Conservation (phyloP, 495 filamentous ascomycete species). For the Friedmanniomyces simplex region DNA sequence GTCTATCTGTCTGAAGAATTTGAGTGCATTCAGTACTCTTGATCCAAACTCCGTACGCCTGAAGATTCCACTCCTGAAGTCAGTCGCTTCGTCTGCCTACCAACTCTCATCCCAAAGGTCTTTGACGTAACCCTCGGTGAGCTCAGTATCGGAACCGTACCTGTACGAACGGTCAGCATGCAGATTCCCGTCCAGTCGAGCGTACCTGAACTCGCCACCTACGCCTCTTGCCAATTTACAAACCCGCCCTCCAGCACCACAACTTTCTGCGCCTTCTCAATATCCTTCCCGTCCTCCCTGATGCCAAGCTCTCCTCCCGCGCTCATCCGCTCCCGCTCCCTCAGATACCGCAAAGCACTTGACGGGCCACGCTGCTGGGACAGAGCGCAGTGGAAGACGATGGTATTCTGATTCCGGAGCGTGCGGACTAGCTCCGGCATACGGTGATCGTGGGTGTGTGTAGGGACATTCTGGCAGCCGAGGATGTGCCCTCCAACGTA, state of each 20-base stretch:
- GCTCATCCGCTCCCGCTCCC: conserved; percentile 46
- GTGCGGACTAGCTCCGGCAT: conserved; percentile 73
- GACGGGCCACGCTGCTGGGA: conserved; percentile 75
- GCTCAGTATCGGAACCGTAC: conserved; percentile 58
- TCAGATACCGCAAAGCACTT: conserved; percentile 58
- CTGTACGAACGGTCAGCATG: conserved; percentile 20
- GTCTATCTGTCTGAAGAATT: too few species aligned
- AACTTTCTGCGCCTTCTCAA: conserved; percentile 45
- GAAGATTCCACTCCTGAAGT: too few species aligned
- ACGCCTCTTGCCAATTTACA: conserved; percentile 82
- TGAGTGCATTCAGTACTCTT: too few species aligned
- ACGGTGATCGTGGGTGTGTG: conserved; percentile 55
- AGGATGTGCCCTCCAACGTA: conserved; percentile 87
- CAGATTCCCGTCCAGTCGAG: conserved; percentile 22
- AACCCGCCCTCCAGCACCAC: conserved; percentile 80
- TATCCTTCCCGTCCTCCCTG: conserved; percentile 16
- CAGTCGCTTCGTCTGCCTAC: too few species aligned
- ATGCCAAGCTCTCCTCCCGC: conserved; percentile 31
- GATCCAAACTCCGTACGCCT: too few species aligned
- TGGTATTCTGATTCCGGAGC: conserved; percentile 64
- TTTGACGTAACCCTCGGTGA: conserved; percentile 79
- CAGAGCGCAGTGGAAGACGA: conserved; percentile 94
- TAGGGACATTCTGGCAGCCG: conserved; percentile 64
- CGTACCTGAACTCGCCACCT: conserved; percentile 8
- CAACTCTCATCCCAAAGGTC: conserved; percentile 59